Percentiles rank a stretch among this genome's conserved stretches.
These are phyloP conservation scores for Voacanga thouarsii DNA, from an alignment of 257 asterid genomes.

Conservation along the genomic window DNA sequence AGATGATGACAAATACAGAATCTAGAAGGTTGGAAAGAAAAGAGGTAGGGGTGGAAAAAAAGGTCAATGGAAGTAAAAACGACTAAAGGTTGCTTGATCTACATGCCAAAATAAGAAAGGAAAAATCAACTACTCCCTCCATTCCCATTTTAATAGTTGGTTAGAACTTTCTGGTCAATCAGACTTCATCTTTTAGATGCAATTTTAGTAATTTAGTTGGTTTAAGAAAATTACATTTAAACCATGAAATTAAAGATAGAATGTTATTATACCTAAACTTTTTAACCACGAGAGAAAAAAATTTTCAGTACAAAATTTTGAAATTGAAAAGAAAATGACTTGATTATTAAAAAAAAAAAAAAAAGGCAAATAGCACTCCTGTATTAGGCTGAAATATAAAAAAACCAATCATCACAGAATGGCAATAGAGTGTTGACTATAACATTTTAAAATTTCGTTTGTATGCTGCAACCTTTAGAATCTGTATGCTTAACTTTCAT, in stretches of 20 bases:
- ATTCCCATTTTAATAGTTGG: neutral
- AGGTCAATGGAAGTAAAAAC: neutral
- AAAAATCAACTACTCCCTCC: neutral
- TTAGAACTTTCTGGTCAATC: neutral
- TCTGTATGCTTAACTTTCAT: neutral
- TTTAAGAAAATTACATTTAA: neutral
- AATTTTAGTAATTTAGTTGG: neutral
- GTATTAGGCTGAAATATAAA: neutral
- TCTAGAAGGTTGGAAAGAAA: constrained; percentile 6
- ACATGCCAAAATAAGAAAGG: neutral
- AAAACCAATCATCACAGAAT: neutral
- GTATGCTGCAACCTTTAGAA: neutral
- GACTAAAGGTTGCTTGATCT: neutral
- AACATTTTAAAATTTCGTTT: neutral
- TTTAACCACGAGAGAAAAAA: neutral
- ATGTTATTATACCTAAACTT: neutral
- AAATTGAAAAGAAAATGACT: neutral
- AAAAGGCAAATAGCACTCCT: neutral
- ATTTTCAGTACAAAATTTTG: neutral
- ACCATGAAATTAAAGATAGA: neutral
- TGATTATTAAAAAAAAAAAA: neutral
- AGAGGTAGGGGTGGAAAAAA: constrained; percentile 3
- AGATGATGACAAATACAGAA: constrained; percentile 9
- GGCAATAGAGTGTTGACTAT: neutral
- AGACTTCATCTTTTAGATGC: neutral